Conservation (phyloP, 148 eudicot species). For the Rhododendron kiyosumense region DNA sequence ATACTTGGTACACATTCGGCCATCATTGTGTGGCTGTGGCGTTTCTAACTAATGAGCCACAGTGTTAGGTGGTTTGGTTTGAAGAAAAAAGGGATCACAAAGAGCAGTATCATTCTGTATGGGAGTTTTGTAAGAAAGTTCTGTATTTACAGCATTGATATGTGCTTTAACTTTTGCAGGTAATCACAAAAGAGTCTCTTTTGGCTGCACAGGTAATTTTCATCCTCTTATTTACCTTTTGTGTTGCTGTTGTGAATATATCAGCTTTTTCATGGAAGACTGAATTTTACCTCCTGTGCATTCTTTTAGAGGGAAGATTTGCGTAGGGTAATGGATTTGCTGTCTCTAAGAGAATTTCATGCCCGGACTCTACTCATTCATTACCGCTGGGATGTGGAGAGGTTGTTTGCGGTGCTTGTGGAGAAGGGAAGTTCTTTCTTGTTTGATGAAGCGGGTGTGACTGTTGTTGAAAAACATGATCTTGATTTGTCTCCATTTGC, state of each 20-base stretch:
- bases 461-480: conserved; percentile 23
- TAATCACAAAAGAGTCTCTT: conserved; percentile 61
- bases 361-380: conserved; percentile 72
- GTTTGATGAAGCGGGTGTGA: conserved; percentile 62
- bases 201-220: conserved; percentile 71
- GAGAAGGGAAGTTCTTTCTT: conserved; percentile 49
- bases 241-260: background rate
- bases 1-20: background rate
- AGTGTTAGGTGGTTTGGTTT: background rate
- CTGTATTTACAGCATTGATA: background rate
- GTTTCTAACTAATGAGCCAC: background rate
- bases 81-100: background rate
- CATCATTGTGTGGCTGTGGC: background rate
- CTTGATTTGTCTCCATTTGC: conserved; percentile 21
- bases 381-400: conserved; percentile 68
- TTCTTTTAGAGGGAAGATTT: conserved; percentile 56
- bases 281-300: background rate
- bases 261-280: background rate
- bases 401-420: conserved; percentile 43
- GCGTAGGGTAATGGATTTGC: conserved; percentile 60
- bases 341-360: conserved; percentile 55
- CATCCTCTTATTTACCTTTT: background rate
- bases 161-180: conserved; percentile 29
- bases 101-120: background rate
- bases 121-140: background rate